These are phyloP conservation scores for Leccinum holopus DNA, from an alignment of 1,284 basidiomycete genomes.

Conservation along the genomic window DNA sequence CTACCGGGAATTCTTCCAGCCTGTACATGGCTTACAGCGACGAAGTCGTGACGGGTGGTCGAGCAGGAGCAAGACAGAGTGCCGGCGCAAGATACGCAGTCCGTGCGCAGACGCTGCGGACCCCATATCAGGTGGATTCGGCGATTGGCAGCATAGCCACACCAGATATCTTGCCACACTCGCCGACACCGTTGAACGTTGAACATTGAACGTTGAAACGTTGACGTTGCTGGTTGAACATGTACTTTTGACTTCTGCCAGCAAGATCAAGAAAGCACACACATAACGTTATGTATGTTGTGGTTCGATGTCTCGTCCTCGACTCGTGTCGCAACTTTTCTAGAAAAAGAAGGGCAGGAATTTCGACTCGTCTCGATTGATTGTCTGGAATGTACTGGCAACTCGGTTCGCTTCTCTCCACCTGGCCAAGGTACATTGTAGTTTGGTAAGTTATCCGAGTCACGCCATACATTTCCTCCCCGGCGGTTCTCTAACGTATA, in stretches of 20 bases:
- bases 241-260: neutral
- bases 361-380: neutral
- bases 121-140: constrained; percentile 16
- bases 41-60: neutral
- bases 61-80: constrained; percentile 2
- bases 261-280: neutral
- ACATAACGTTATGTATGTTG: neutral
- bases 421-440: too few relatives aligned
- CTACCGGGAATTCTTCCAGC: constrained; percentile 60
- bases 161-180: neutral
- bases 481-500: neutral
- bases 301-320: neutral
- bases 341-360: neutral
- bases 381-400: neutral
- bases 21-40: constrained; percentile 28
- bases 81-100: neutral
- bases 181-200: too few relatives aligned
- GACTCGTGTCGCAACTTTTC: neutral
- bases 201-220: neutral
- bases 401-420: neutral
- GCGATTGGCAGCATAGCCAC: constrained; percentile 29
- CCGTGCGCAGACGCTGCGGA: constrained; percentile 9
- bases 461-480: neutral
- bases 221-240: neutral
- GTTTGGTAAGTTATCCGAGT: neutral